These are phyloP conservation scores for Dalbergia cochinchinensis DNA, from an alignment of 306 rosid genomes.

Conservation along the genomic window DNA sequence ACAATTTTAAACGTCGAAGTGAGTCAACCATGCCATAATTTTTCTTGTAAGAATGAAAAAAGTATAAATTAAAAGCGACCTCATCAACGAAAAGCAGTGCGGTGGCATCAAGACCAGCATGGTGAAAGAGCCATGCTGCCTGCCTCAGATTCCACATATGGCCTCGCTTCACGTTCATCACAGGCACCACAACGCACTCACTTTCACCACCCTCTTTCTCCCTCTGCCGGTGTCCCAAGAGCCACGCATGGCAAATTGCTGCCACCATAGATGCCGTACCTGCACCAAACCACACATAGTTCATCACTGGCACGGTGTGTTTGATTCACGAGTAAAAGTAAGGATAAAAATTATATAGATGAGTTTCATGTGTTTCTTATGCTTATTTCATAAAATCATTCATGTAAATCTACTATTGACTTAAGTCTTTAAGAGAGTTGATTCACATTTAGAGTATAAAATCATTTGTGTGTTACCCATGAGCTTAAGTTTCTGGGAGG, in stretches of 20 bases:
- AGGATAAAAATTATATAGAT: too few species aligned
- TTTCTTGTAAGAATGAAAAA: not conserved
- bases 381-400: too few species aligned
- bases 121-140: constrained; percentile 89
- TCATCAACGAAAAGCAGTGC: constrained; percentile 78
- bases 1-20: not conserved
- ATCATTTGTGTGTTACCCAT: too few species aligned
- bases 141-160: constrained; percentile 80
- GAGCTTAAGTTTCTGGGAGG: too few species aligned
- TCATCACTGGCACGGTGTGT: not conserved
- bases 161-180: constrained; percentile 73
- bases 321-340: too few species aligned
- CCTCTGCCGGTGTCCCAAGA: constrained; percentile 61
- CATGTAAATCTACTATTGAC: too few species aligned
- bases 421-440: too few species aligned
- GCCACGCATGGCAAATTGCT: constrained; percentile 83
- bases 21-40: not conserved
- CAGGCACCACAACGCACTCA: constrained; percentile 64
- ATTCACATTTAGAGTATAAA: too few species aligned
- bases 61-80: constrained; percentile 48
- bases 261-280: constrained; percentile 91
- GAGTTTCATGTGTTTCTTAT: too few species aligned
- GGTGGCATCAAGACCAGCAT: constrained; percentile 73
- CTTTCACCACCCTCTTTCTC: constrained; percentile 48
- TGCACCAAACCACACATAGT: constrained; percentile 50